phyloP scores from a whole-genome alignment of 139 green algal species.

The Chlamydomonas incerta region DNA sequence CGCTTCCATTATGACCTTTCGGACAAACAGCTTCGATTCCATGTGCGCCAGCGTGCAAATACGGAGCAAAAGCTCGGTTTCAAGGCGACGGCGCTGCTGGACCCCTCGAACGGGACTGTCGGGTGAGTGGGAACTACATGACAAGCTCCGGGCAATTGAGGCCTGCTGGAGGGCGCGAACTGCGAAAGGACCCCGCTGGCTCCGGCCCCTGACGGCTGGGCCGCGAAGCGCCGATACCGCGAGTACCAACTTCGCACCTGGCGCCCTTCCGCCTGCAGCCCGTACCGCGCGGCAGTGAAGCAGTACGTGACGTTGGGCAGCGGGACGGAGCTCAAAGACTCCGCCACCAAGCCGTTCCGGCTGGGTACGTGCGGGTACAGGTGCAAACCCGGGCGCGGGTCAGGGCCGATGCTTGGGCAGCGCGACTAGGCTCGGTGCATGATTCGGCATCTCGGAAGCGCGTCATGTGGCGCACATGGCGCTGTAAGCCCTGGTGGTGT shows the following conservation, averaged over 20 bases:
- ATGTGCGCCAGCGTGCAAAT: constrained; percentile 41
- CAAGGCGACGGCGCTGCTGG: constrained; percentile 45
- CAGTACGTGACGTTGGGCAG: constrained; percentile 3
- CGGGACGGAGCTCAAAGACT: constrained; percentile 17
- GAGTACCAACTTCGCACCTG: too few relatives aligned
- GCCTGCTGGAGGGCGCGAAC: too few relatives aligned
- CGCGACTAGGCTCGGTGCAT: too few relatives aligned
- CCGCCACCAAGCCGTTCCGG: constrained; percentile 34
- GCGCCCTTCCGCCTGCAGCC: neutral
- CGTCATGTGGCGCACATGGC: too few relatives aligned
- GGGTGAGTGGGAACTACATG: constrained; percentile 14
- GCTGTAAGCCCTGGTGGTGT: too few relatives aligned
- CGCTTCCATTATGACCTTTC: constrained; percentile 43
- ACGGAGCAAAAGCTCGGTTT: constrained; percentile 50
- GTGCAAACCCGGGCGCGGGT: too few relatives aligned
- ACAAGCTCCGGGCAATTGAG: too few relatives aligned
- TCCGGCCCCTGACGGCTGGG: too few relatives aligned
- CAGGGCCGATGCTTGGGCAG: too few relatives aligned
- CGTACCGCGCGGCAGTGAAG: constrained; percentile 24
- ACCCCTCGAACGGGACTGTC: constrained; percentile 18
- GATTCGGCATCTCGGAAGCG: too few relatives aligned
- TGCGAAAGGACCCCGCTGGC: too few relatives aligned
- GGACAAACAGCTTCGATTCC: constrained; percentile 50
- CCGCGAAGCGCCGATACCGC: too few relatives aligned
- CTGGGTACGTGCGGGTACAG: neutral